Evolutionary conservation across 148 eudicot species (phyloP).

Genomic region (Nepenthes mirabilis): DNA sequence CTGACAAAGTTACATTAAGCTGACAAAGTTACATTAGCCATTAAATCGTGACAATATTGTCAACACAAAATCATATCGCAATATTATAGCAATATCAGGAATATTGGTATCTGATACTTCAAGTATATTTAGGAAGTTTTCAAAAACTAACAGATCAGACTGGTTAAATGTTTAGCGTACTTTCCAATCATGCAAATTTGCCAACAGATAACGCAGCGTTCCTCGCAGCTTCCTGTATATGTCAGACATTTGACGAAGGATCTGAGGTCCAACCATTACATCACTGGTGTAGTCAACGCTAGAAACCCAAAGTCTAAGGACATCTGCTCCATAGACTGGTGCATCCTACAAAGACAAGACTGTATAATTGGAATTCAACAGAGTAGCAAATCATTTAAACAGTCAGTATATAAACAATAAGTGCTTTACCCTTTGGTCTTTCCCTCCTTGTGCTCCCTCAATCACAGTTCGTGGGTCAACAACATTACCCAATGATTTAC

Average conservation of each 20-base stretch:
- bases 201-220: slow-evolving; percentile 92
- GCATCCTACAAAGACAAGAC: slow-evolving; percentile 24
- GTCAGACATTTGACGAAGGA: slow-evolving; percentile 97
- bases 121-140: background rate
- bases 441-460: slow-evolving; percentile 85
- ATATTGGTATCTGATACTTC: too few species aligned
- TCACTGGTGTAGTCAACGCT: slow-evolving; percentile 96
- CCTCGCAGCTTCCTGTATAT: slow-evolving; percentile 90
- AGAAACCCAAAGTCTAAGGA: slow-evolving; percentile 96
- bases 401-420: background rate
- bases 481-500: slow-evolving; percentile 96
- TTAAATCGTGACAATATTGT: too few species aligned
- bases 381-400: background rate
- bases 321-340: slow-evolving; percentile 93
- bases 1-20: too few species aligned
- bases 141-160: background rate
- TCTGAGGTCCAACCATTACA: slow-evolving; percentile 75
- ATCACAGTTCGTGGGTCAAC: slow-evolving; percentile 83
- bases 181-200: slow-evolving; percentile 84
- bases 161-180: slow-evolving; percentile 23
- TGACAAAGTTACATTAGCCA: too few species aligned
- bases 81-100: too few species aligned
- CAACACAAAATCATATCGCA: too few species aligned
- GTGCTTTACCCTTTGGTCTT: slow-evolving; percentile 44
- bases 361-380: slow-evolving; percentile 1